Base-by-base conservation (phyloP, 805 yeast genomes). In the Torulaspora delbrueckii region DNA sequence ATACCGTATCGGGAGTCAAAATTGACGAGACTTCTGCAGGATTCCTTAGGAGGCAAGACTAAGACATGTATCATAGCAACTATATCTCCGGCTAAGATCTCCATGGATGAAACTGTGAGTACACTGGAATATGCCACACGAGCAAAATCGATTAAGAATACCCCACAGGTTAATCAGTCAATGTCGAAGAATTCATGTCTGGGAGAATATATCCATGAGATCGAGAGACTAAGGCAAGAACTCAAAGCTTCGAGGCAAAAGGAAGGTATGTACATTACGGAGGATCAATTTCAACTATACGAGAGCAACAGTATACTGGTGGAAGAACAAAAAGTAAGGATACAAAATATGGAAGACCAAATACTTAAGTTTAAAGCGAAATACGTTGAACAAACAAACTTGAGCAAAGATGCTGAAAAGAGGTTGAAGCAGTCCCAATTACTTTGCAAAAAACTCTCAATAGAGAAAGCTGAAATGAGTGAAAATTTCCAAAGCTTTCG, bases 1-100 rank as follows among this genome's bases (percentile, higher is more conserved):
- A 78, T 89, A 26, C 96, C 96, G 0, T 87, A 88, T 59, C 63
- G 95, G 51, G 95, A 86, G 54, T 85, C 93, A 0, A 86, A 86
- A 64, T 72, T 86, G 48, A 86, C 96, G 0, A 72, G 89, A 52
- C 66, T 87, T 14, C 69, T 86, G 32, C 93, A 86, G 56, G 95
- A 86, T 56, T 84, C 91, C 0, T 70, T 88, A 5, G 96, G 96
- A 2, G 96, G 96, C 2, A 74, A 76, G 41, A 86, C 96, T 0
- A 82, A 84, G 55, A 87, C 96, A 0, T 80, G 89, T 39, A 77
- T 87, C 40, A 82, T 87, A 24, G 93, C 95, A 3, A 87, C 95
- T 0, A 72, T 88, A 2, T 84, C 91, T 6, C 91, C 95, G 0
- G 90, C 90, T 1, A 74, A 76, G 45, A 75, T 76, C 22, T 83